phyloP scores from a whole-genome alignment of 129 eudicot species.

The Tanacetum coccineum region DNA sequence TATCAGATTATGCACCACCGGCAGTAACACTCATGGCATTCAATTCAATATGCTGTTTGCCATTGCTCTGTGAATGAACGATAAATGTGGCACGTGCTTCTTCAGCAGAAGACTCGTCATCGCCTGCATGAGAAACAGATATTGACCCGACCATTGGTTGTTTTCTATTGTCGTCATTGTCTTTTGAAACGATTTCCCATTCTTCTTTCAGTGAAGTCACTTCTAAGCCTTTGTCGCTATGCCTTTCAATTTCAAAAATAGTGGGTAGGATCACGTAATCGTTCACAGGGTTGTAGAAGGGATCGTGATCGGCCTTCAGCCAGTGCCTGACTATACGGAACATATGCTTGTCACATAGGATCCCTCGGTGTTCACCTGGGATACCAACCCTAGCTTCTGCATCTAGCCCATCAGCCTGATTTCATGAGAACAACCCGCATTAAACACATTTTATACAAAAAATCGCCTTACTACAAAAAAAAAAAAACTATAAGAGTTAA shows the following conservation, averaged over 20 bases:
- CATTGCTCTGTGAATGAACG: constrained; percentile 53
- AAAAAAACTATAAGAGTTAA: too few relatives aligned
- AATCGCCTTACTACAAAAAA: too few relatives aligned
- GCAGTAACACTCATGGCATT: constrained; percentile 61
- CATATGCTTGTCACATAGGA: constrained; percentile 69
- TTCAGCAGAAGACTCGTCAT: constrained; percentile 32
- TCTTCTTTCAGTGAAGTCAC: constrained; percentile 70
- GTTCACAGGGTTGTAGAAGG: constrained; percentile 83
- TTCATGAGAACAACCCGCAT: constrained; percentile 7
- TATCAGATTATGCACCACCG: constrained; percentile 28
- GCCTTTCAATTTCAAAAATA: constrained; percentile 53
- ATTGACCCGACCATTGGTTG: constrained; percentile 47
- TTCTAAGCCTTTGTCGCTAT: constrained; percentile 37
- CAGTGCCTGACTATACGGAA: constrained; percentile 87
- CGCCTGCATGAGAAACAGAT: constrained; percentile 43
- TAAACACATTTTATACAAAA: neutral
- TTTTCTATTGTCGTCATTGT: constrained; percentile 19
- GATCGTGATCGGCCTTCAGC: constrained; percentile 91
- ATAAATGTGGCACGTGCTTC: constrained; percentile 54
- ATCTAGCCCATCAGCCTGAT: constrained; percentile 85
- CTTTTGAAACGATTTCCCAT: constrained; percentile 72
- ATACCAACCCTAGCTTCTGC: constrained; percentile 97
- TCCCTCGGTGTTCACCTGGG: constrained; percentile 95
- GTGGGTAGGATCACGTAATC: constrained; percentile 94
- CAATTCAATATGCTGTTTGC: constrained; percentile 59